phyloP scores from a whole-genome alignment of 768 basidiomycete genomes.

The Naganishia vaughanmartiniae region DNA sequence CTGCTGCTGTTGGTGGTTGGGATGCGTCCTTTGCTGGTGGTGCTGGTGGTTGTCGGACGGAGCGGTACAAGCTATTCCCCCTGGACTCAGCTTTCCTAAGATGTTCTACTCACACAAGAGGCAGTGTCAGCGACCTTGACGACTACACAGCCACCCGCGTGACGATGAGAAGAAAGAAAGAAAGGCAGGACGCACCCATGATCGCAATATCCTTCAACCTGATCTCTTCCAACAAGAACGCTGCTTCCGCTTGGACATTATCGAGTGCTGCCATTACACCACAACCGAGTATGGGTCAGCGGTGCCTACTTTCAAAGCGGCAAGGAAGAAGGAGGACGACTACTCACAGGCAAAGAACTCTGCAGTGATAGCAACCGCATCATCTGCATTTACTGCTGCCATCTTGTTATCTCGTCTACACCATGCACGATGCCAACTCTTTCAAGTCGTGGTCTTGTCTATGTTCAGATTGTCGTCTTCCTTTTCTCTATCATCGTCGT shows the following conservation, averaged over 20 bases:
- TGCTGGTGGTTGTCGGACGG: conserved; percentile 32
- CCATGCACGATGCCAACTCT: too few relatives aligned
- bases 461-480: too few relatives aligned
- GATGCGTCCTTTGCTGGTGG: conserved; percentile 29
- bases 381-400: conserved; percentile 17
- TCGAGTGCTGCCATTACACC: conserved; percentile 40
- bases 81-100: conserved; percentile 12
- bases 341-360: conserved; percentile 33
- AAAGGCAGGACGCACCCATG: conserved; percentile 36
- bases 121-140: neutral
- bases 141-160: neutral
- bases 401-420: neutral
- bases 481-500: too few relatives aligned
- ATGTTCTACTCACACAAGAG: neutral
- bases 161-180: too few relatives aligned
- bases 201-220: conserved; percentile 44
- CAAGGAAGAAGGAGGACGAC: too few relatives aligned
- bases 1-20: conserved; percentile 32
- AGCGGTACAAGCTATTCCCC: conserved; percentile 11
- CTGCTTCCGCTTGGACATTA: conserved; percentile 46
- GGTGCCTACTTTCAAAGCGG: neutral
- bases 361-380: conserved; percentile 26
- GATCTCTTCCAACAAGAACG: conserved; percentile 48
- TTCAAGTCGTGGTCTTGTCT: too few relatives aligned
- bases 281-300: too few relatives aligned